Conservation (phyloP, 768 basidiomycete species). For the Auriscalpium microsporum region DNA sequence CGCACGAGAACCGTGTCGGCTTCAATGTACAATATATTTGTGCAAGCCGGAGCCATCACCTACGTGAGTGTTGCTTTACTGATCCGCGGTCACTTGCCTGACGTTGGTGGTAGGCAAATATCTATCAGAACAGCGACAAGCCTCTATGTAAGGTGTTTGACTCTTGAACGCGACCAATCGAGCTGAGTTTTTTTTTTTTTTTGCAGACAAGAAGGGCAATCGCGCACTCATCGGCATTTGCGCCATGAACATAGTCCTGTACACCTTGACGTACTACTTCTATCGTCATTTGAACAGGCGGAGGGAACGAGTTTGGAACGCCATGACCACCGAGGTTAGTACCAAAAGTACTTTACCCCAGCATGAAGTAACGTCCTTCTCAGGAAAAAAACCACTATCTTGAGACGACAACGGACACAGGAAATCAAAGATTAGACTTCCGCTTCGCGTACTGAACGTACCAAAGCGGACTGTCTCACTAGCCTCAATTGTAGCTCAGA, state of each 20-base stretch:
- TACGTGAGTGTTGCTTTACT: constrained; percentile 24
- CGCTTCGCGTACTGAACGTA: constrained; percentile 43
- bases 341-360: not conserved
- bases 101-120: constrained; percentile 34
- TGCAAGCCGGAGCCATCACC: constrained; percentile 46
- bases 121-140: constrained; percentile 45
- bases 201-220: constrained; percentile 54
- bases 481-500: not conserved
- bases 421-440: constrained; percentile 54
- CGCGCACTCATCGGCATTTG: constrained; percentile 45
- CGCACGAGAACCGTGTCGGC: constrained; percentile 38
- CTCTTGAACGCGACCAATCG: not conserved
- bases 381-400: constrained; percentile 53
- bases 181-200: not conserved
- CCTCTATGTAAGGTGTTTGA: constrained; percentile 18
- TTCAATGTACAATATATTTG: constrained; percentile 53
- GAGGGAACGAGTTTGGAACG: constrained; percentile 44
- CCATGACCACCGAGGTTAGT: constrained; percentile 37
- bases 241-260: constrained; percentile 45
- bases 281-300: constrained; percentile 43
- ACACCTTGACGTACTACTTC: constrained; percentile 43
- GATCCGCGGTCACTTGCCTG: not conserved
- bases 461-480: not conserved
- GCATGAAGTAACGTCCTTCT: not conserved
- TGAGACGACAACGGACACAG: constrained; percentile 50